Percentiles rank a stretch among this genome's conserved stretches.
Conservation (phyloP, 495 filamentous ascomycete species). For the Neurospora sp. region DNA sequence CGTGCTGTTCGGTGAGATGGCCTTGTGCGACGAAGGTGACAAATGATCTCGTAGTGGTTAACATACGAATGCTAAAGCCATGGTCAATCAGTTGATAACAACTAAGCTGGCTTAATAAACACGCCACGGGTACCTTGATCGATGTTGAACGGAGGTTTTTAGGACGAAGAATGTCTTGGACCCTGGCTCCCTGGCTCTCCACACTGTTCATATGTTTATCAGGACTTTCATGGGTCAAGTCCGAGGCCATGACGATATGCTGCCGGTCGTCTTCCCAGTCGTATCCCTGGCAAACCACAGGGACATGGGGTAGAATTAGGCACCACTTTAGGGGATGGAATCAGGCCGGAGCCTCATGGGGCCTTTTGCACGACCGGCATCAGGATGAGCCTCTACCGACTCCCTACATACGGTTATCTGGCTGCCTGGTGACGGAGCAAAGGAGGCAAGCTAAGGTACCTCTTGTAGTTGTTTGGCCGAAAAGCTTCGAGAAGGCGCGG, state of each 20-base stretch:
- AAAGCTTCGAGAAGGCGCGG: neutral
- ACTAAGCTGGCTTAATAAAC: neutral
- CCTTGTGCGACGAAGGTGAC: neutral
- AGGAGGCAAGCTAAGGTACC: neutral
- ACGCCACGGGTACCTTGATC: neutral
- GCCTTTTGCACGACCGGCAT: neutral
- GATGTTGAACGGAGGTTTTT: neutral
- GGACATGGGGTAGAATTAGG: neutral
- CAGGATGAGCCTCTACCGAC: neutral
- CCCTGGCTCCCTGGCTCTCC: neutral
- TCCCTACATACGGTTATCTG: neutral
- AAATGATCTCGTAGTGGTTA: neutral
- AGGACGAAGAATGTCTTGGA: neutral
- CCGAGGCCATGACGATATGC: neutral
- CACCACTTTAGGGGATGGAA: neutral
- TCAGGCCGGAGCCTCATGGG: neutral
- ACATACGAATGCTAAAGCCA: neutral
- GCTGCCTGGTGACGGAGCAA: neutral
- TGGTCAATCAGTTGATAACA: neutral
- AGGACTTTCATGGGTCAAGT: neutral
- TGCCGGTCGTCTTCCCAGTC: neutral
- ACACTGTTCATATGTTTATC: neutral
- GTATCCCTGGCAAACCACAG: neutral
- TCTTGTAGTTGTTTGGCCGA: neutral
- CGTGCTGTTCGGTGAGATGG: neutral